Evolutionary conservation across 371 early-diverging fungal genomes (phyloP).

Genomic region (Circinella umbellata): DNA sequence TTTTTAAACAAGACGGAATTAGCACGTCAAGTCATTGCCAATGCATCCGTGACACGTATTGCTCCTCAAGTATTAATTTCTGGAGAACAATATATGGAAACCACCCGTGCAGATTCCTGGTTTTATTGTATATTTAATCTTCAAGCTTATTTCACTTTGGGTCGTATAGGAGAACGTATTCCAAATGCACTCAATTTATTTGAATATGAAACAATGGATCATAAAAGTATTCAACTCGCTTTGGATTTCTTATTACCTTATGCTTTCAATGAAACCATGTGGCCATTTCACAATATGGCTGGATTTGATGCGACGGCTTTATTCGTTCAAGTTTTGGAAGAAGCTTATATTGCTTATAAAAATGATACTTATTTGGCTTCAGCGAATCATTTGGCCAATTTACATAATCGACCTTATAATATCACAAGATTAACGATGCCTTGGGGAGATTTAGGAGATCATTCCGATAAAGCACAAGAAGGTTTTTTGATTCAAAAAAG

Average conservation of each 20-base stretch:
- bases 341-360: constrained; percentile 49
- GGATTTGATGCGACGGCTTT: constrained; percentile 28
- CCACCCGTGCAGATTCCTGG: constrained; percentile 44
- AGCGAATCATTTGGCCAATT: constrained; percentile 10
- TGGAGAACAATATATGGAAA: constrained; percentile 44
- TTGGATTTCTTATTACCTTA: constrained; percentile 55
- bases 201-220: constrained; percentile 34
- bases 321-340: constrained; percentile 43
- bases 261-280: constrained; percentile 42
- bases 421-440: constrained; percentile 28
- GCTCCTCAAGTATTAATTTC: constrained; percentile 31
- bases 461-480: constrained; percentile 4
- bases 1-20: constrained; percentile 37
- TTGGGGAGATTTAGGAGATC: constrained; percentile 21
- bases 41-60: constrained; percentile 36
- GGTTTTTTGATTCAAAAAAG: constrained; percentile 4
- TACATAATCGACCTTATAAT: constrained; percentile 24
- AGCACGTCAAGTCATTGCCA: constrained; percentile 27
- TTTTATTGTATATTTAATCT: constrained; percentile 49
- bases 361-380: constrained; percentile 27
- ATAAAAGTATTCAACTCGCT: constrained; percentile 46
- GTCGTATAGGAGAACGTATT: too few relatives aligned
- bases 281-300: constrained; percentile 43
- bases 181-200: constrained; percentile 27
- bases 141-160: constrained; percentile 34